Evolutionary conservation across 1,139 yeast genomes (phyloP).

Genomic region (Protomyces gravidus): DNA sequence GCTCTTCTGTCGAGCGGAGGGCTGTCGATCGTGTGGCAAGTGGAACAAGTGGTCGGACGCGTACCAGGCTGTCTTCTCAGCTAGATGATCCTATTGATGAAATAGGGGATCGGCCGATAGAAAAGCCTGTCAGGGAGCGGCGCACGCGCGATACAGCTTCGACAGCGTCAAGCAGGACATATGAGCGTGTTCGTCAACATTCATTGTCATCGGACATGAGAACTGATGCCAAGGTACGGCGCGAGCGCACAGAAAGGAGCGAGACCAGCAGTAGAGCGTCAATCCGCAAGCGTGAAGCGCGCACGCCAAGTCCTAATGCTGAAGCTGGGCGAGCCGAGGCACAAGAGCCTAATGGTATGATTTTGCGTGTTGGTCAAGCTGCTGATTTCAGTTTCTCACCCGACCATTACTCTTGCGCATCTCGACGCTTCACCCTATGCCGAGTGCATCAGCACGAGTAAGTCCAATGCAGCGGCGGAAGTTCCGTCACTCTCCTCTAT

Average conservation of each 20-base stretch:
- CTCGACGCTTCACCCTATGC: constrained; percentile 2
- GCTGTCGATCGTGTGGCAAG: not conserved
- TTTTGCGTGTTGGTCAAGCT: not conserved
- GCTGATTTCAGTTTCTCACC: not conserved
- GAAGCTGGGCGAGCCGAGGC: no score
- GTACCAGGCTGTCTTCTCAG: not conserved
- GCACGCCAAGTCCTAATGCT: not conserved
- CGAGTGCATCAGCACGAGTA: not conserved
- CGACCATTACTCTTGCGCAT: not conserved
- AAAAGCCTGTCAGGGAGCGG: not conserved
- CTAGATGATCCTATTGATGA: not conserved
- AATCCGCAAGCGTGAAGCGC: not conserved
- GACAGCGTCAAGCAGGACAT: not conserved
- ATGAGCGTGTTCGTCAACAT: not conserved
- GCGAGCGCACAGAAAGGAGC: not conserved
- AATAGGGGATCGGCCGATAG: not conserved
- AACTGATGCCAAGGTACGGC: not conserved
- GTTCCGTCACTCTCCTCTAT: not conserved
- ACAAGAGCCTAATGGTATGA: no score
- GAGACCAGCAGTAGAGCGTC: not conserved
- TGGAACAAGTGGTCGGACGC: not conserved
- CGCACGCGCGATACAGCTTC: not conserved
- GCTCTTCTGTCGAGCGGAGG: not conserved
- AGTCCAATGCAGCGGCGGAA: not conserved
- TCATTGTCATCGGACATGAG: no score